A percentile compares a stretch with the other conserved stretches of the same genome.
These are phyloP conservation scores for Pseudopithomyces chartarum DNA, from an alignment of 2,329 filamentous ascomycete genomes.

Conservation along the genomic window DNA sequence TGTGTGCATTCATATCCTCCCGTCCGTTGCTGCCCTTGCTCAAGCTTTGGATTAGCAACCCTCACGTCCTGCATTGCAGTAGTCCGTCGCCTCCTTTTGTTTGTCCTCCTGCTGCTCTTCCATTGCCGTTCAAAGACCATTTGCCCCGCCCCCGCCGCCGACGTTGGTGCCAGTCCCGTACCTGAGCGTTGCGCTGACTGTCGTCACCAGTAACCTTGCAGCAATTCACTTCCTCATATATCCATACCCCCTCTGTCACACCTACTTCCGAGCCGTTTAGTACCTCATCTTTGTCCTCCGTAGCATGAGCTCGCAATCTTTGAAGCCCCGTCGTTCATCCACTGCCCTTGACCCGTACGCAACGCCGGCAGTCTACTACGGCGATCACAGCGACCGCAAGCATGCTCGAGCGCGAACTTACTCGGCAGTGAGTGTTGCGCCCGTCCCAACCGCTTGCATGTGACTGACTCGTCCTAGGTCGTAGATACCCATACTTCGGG, in stretches of 20 bases:
- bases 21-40: not conserved
- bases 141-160: slow-evolving; percentile 9
- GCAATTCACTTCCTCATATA: slow-evolving; percentile 14
- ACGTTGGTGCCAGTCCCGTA: not conserved
- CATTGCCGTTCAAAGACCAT: slow-evolving; percentile 2
- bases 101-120: not conserved
- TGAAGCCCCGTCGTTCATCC: slow-evolving; percentile 44
- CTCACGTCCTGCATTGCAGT: not conserved
- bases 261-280: slow-evolving; percentile 8
- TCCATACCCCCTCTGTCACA: slow-evolving; percentile 8
- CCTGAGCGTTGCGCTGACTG: slow-evolving; percentile 1
- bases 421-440: slow-evolving; percentile 55
- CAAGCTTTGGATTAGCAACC: not conserved
- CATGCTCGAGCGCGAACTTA: slow-evolving; percentile 58
- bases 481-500: slow-evolving; percentile 25
- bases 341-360: slow-evolving; percentile 61
- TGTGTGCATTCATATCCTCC: not conserved
- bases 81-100: not conserved
- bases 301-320: slow-evolving; percentile 50
- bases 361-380: slow-evolving; percentile 64
- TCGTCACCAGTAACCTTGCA: slow-evolving; percentile 10
- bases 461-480: slow-evolving; percentile 27
- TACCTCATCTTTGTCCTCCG: slow-evolving; percentile 24
- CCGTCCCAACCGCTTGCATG: not conserved
- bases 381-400: slow-evolving; percentile 53